phyloP scores from a whole-genome alignment of 345 rosid species.

The Eucalyptus erythrocorys region DNA sequence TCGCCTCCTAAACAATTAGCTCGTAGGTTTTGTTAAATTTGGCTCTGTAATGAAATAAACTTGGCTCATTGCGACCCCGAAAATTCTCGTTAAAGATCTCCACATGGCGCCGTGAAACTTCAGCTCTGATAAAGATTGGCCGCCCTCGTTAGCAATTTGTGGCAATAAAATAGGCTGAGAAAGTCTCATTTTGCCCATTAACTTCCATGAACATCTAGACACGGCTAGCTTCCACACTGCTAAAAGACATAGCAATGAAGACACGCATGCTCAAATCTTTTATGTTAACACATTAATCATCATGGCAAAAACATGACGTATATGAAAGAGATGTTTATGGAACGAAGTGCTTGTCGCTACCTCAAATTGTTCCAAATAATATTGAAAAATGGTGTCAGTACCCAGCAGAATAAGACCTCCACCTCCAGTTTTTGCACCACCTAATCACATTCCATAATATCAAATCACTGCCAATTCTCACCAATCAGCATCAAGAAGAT shows the following conservation, averaged over 20 bases:
- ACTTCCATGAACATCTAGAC: not conserved
- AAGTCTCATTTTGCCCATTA: not conserved
- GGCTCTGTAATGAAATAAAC: not conserved
- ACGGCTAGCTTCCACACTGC: not conserved
- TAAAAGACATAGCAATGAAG: not conserved
- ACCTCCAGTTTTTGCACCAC: not conserved
- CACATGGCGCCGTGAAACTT: not conserved
- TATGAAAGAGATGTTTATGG: not conserved
- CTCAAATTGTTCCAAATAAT: not conserved
- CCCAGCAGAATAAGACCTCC: not conserved
- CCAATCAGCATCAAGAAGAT: not conserved
- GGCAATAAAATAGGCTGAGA: not conserved
- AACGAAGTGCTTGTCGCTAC: not conserved
- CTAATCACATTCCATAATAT: not conserved
- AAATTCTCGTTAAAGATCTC: not conserved
- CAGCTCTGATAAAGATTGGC: not conserved
- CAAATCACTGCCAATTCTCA: not conserved
- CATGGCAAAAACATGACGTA: not conserved
- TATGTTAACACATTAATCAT: not conserved
- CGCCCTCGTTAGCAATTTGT: not conserved
- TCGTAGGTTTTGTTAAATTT: not conserved
- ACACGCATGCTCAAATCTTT: not conserved
- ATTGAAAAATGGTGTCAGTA: not conserved
- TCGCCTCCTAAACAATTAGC: not conserved
- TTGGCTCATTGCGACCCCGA: not conserved